Conservation (phyloP, 352 stramenopile species). For the Aphanomyces euteiches region DNA sequence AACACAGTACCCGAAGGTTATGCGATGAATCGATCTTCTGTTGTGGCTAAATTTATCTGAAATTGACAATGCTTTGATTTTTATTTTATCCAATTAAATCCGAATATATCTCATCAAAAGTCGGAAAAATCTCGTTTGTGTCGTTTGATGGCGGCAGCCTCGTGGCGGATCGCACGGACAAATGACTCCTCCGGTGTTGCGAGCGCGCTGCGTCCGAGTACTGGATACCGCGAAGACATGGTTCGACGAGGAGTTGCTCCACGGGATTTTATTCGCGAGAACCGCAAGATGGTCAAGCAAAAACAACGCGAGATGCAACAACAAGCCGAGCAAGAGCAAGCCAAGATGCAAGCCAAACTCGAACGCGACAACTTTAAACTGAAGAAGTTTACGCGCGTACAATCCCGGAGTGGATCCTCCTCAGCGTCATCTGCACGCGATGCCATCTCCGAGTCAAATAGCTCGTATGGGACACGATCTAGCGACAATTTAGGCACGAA, state of each 20-base stretch:
- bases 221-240: constrained; percentile 27
- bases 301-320: constrained; percentile 20
- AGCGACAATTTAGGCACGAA: constrained; percentile 33
- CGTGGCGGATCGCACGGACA: constrained; percentile 27
- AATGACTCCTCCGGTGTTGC: constrained; percentile 30
- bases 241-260: constrained; percentile 14
- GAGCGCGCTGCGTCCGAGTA: constrained; percentile 27
- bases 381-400: constrained; percentile 14
- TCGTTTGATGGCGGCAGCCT: not conserved
- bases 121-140: not conserved
- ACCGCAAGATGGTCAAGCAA: constrained; percentile 24
- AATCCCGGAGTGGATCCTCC: constrained; percentile 3
- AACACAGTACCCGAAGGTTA: no score
- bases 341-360: not conserved
- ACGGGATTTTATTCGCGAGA: constrained; percentile 24
- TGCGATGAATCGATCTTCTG: no score
- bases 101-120: not conserved
- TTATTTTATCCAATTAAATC: constrained; percentile 17
- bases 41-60: not conserved
- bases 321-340: constrained; percentile 12
- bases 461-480: not conserved
- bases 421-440: constrained; percentile 2
- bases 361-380: constrained; percentile 22
- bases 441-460: not conserved
- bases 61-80: not conserved